These are phyloP conservation scores for Lathyrus tuberosus DNA, from an alignment of 306 rosid genomes.

Conservation along the genomic window DNA sequence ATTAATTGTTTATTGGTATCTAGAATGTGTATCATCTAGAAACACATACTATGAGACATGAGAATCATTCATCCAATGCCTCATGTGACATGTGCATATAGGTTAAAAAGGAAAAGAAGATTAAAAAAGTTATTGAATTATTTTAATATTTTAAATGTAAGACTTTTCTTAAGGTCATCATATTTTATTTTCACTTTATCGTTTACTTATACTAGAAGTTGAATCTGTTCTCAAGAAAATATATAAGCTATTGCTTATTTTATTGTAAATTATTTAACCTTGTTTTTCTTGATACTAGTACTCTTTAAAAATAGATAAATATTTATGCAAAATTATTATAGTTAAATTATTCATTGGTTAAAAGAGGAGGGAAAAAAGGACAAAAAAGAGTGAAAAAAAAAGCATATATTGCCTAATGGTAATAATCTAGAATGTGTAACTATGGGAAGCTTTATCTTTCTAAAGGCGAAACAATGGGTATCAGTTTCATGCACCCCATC, in stretches of 20 bases:
- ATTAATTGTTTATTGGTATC: neutral
- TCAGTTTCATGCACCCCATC: neutral
- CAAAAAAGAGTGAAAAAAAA: no score
- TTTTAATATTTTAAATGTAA: neutral
- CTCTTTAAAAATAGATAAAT: neutral
- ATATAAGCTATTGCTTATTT: neutral
- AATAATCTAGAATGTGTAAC: neutral
- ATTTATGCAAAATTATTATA: no score
- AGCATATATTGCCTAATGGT: neutral
- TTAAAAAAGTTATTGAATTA: neutral
- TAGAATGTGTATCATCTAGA: no score
- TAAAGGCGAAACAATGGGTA: neutral
- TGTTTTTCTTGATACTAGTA: neutral
- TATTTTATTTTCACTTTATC: neutral
- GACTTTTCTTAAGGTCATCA: neutral
- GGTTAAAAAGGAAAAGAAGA: neutral
- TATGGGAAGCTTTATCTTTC: neutral
- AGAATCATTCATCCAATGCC: neutral
- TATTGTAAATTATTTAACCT: neutral
- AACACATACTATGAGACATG: no score
- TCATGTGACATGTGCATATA: neutral
- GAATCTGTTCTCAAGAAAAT: neutral
- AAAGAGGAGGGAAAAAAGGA: no score
- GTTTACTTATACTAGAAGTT: neutral
- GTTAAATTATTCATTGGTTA: no score